A percentile compares a stretch with the other conserved stretches of the same genome.
Conservation (phyloP, 805 yeast species). For the Metschnikowia vanudenii region DNA sequence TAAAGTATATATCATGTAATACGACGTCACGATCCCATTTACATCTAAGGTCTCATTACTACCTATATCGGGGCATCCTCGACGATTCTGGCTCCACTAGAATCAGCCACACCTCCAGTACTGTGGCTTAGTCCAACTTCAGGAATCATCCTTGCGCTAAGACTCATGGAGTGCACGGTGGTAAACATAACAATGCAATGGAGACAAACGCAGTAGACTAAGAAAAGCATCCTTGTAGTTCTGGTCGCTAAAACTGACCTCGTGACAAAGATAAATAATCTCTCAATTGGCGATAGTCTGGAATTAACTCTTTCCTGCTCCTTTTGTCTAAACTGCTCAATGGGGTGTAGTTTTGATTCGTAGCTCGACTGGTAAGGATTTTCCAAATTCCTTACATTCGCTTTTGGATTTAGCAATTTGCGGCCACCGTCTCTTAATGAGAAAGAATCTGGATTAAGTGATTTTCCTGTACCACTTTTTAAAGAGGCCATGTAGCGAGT, state of each 20-base stretch:
- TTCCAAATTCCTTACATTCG: slow-evolving; percentile 48
- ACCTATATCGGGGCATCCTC: slow-evolving; percentile 7
- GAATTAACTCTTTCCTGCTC: slow-evolving; percentile 76
- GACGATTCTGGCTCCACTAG: slow-evolving; percentile 1
- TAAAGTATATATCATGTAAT: too few species aligned
- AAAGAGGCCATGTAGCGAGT: slow-evolving; percentile 64
- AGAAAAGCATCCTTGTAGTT: slow-evolving; percentile 67
- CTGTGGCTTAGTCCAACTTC: slow-evolving; percentile 43
- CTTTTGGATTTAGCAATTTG: slow-evolving; percentile 29
- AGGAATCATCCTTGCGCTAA: slow-evolving; percentile 45
- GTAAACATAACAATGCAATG: slow-evolving; percentile 72
- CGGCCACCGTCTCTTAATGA: slow-evolving; percentile 1
- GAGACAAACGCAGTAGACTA: slow-evolving; percentile 69
- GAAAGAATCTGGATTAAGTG: background rate
- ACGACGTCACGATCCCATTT: too few species aligned
- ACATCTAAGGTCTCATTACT: too few species aligned
- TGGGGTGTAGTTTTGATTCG: slow-evolving; percentile 78
- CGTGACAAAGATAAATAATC: slow-evolving; percentile 71
- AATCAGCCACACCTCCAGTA: slow-evolving; percentile 39
- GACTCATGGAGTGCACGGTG: slow-evolving; percentile 52
- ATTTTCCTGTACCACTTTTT: slow-evolving; percentile 23
- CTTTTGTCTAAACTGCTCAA: slow-evolving; percentile 73
- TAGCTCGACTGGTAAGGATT: slow-evolving; percentile 58
- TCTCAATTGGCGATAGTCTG: slow-evolving; percentile 71
- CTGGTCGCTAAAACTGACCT: slow-evolving; percentile 73